These are phyloP conservation scores for Datura wrightii DNA, from an alignment of 257 asterid species.

Conservation along the genomic window DNA sequence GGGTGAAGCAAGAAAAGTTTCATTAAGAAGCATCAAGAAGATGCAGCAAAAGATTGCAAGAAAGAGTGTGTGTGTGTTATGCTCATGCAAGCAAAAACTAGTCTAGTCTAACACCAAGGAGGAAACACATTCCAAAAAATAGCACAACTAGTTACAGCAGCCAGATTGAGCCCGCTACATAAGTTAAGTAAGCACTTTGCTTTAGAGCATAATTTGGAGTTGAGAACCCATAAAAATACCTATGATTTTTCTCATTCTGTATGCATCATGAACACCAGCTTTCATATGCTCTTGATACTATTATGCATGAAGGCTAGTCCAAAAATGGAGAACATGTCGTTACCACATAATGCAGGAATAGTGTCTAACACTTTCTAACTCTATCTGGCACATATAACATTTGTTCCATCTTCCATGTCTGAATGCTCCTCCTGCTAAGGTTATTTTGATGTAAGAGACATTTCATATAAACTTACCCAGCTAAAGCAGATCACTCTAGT, in stretches of 20 bases:
- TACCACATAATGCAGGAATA: background rate
- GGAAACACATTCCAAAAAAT: background rate
- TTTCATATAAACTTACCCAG: background rate
- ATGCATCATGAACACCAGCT: background rate
- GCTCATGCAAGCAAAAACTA: background rate
- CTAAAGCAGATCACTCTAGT: background rate
- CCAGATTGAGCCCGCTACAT: conserved; percentile 14
- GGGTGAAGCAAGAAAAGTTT: background rate
- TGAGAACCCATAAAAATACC: background rate
- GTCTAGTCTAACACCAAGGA: background rate
- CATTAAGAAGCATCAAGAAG: background rate
- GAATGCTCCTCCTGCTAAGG: background rate
- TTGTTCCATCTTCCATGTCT: background rate
- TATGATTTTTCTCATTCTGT: background rate
- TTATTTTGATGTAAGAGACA: background rate
- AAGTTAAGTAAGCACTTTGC: background rate
- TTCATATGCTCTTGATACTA: background rate
- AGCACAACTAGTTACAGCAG: background rate
- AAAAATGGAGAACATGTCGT: background rate
- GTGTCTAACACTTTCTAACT: background rate
- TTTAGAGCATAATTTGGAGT: background rate
- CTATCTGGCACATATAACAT: conserved; percentile 4
- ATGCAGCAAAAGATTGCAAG: background rate
- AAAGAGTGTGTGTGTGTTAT: background rate
- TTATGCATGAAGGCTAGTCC: background rate